Evolutionary conservation across 352 stramenopile genomes (phyloP), one percentile per base, ranked within the genome.

Genomic region (Saprolegnia parasitica): DNA sequence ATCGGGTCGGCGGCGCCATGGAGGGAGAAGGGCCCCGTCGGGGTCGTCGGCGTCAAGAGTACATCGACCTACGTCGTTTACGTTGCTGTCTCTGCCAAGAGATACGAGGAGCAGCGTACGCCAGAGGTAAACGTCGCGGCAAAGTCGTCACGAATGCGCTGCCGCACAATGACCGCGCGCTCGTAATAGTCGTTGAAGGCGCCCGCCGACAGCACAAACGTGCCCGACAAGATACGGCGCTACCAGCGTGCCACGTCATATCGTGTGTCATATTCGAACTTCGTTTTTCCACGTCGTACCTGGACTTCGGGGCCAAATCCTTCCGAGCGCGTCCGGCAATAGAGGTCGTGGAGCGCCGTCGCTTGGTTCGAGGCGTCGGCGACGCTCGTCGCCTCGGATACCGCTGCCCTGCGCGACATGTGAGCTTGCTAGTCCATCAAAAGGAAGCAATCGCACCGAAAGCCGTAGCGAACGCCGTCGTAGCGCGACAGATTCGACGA

Each of bases 401-500:
- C 23, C 5, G 63, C 58, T 18, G 57, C 57, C n/a, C 37, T 42
- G 21, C n/a, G 10, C 4, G 8, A 18, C 57, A 39, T 21, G n/a
- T n/a, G n/a, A n/a, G n/a, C n/a, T 49, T 65, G 39, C 35, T 52
- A n/a, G 39, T 42, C 57, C 21, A 52, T 61, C 40, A 24, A 35
- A 61, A 18, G 11, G 40, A 18, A 68, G 56, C 64, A 29, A 29
- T 63, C 29, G 21, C 45, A 45, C 56, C 58, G 21, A 72, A 90
- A 82, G 42, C 91, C 90, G 49, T 97, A 98, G 61, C 88, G 85
- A 61, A 99, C 89, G 16, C 96, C 96, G 77, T 99, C 96, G 75
- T 99, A 99, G 47, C 97, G 85, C 54, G 91, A 96, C 52, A 99
- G 80, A 76, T 99, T 99, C 0, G 96, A 98, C 37, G 93, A 98